Percentiles rank a stretch among this genome's conserved stretches.
Evolutionary conservation across 176 grass and related monocot species (phyloP).

Genomic region (Phyllostachys edulis): DNA sequence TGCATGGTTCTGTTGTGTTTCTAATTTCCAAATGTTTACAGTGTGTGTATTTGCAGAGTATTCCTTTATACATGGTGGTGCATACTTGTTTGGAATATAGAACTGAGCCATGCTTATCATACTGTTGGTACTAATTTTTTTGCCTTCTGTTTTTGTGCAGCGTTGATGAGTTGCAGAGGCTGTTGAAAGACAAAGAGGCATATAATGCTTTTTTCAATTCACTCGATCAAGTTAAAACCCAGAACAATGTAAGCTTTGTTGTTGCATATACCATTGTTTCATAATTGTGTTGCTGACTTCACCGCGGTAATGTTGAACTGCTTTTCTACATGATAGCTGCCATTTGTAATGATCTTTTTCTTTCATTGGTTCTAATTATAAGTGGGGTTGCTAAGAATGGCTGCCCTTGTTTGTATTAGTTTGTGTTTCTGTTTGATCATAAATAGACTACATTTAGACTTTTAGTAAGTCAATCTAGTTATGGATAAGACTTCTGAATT

Average conservation of each 20-base stretch:
- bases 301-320: not conserved
- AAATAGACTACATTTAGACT: not conserved
- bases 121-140: not conserved
- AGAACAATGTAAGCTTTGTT: slow-evolving; percentile 85
- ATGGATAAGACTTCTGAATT: not conserved
- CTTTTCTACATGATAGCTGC: not conserved
- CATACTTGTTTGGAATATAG: slow-evolving; percentile 14
- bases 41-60: slow-evolving; percentile 17
- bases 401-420: not conserved
- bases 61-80: not conserved
- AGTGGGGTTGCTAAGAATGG: not conserved
- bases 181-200: slow-evolving; percentile 78
- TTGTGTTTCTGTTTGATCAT: not conserved
- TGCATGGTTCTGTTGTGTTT: slow-evolving; percentile 22
- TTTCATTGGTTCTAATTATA: not conserved
- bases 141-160: slow-evolving; percentile 42
- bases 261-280: slow-evolving; percentile 19
- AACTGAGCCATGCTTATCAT: not conserved
- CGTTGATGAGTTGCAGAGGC: slow-evolving; percentile 79
- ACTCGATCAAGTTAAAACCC: slow-evolving; percentile 97
- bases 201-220: slow-evolving; percentile 92
- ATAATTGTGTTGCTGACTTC: slow-evolving; percentile 28
- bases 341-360: not conserved
- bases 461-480: not conserved
- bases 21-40: not conserved